Evolutionary conservation across 176 grass and related monocot species (phyloP).

Genomic region (Aegilops tauschii): DNA sequence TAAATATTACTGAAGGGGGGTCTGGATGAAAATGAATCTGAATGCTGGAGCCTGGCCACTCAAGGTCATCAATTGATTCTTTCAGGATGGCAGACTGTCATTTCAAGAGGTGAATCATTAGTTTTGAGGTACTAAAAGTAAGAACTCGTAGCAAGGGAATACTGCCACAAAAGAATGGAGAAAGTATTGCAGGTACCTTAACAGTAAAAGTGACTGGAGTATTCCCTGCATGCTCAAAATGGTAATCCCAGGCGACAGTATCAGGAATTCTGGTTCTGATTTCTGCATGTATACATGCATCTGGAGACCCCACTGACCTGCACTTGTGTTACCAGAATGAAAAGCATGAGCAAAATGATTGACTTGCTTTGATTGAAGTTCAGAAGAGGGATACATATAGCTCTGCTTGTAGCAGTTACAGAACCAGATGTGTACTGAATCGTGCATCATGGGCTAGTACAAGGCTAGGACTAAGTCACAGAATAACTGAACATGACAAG

Average conservation of each 20-base stretch:
- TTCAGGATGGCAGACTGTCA: conserved; percentile 73
- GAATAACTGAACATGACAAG: no score
- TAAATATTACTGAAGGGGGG: conserved; percentile 67
- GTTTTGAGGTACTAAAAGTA: background rate
- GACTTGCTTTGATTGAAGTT: no score
- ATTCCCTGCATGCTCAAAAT: conserved; percentile 75
- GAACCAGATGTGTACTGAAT: no score
- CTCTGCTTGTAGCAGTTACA: no score
- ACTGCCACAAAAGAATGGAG: background rate
- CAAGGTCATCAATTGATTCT: conserved; percentile 90
- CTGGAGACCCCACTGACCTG: conserved; percentile 77
- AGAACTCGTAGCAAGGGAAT: background rate
- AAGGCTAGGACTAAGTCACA: no score
- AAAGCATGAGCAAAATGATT: background rate
- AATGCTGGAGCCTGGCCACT: conserved; percentile 88
- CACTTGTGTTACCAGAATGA: background rate
- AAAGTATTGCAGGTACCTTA: conserved; percentile 41
- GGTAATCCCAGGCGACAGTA: conserved; percentile 77
- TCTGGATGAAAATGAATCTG: conserved; percentile 70
- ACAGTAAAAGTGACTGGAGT: conserved; percentile 76
- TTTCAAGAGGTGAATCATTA: conserved; percentile 24
- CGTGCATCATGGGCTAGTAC: no score
- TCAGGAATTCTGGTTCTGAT: conserved; percentile 99
- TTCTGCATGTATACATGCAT: conserved; percentile 85
- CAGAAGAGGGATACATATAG: no score